Percentiles rank a stretch among this genome's conserved stretches.
These are phyloP conservation scores for Thermochaetoides dissita DNA, from an alignment of 2,329 filamentous ascomycete species.

Conservation along the genomic window DNA sequence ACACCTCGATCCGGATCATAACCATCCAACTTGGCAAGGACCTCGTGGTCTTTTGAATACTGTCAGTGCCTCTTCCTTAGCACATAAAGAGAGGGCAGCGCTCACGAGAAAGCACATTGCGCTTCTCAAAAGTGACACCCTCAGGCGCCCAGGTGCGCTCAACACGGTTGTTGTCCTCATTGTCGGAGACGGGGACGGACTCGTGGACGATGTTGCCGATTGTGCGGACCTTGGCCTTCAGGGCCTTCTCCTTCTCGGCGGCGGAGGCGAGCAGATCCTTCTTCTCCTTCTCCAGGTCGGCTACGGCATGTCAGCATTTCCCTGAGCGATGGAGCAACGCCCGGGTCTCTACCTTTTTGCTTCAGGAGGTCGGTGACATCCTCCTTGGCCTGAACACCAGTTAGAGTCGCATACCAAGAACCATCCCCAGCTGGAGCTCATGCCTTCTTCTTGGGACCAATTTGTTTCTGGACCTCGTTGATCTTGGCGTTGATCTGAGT, in stretches of 20 bases:
- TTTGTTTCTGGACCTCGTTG: conserved; percentile 80
- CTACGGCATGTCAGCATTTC: conserved; percentile 16
- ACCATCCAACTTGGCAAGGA: conserved; percentile 73
- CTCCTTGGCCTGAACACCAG: conserved; percentile 54
- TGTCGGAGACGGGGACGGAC: conserved; percentile 68
- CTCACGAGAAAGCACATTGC: conserved; percentile 56
- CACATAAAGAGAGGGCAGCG: neutral
- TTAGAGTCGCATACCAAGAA: conserved; percentile 1
- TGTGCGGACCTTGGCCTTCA: conserved; percentile 66
- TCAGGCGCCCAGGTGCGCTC: conserved; percentile 71
- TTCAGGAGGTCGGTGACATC: conserved; percentile 66
- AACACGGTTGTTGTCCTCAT: conserved; percentile 76
- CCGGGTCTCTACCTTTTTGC: conserved; percentile 41
- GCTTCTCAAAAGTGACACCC: conserved; percentile 59
- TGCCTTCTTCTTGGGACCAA: conserved; percentile 82
- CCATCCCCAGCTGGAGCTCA: conserved; percentile 2
- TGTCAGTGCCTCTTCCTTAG: no score
- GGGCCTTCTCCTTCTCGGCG: conserved; percentile 55
- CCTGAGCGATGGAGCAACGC: neutral
- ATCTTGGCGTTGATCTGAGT: conserved; percentile 73
- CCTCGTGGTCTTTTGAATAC: conserved; percentile 55
- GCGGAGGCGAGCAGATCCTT: conserved; percentile 64
- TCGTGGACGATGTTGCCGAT: conserved; percentile 90
- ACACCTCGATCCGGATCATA: conserved; percentile 87
- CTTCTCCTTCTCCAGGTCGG: conserved; percentile 65